Evolutionary conservation across 352 stramenopile genomes (phyloP).

Genomic region (Pilasporangium apinafurcum): DNA sequence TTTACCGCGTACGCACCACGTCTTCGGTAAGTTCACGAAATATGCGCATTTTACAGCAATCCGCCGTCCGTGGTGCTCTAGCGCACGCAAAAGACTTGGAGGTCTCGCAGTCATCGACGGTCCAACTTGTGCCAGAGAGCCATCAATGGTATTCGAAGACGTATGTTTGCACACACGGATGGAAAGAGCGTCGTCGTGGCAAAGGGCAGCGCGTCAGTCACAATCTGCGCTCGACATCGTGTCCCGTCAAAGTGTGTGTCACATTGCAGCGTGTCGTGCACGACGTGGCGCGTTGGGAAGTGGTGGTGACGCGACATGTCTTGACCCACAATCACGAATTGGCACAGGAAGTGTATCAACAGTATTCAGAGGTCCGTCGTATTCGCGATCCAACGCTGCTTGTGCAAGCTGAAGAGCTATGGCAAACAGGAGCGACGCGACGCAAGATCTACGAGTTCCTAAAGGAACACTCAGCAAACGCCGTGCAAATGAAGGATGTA

Average conservation of each 20-base stretch:
- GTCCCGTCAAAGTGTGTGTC: conserved; percentile 60
- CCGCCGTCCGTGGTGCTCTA: conserved; percentile 11
- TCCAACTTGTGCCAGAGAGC: conserved; percentile 36
- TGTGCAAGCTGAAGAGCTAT: conserved; percentile 50
- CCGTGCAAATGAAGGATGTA: conserved; percentile 76
- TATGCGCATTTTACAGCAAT: conserved; percentile 39
- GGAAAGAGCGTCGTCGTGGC: conserved; percentile 63
- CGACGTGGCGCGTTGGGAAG: conserved; percentile 32
- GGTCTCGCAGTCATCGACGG: not conserved
- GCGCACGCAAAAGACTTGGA: conserved; percentile 4
- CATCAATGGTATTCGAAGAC: conserved; percentile 82
- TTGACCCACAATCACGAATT: conserved; percentile 73
- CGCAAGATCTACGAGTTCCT: conserved; percentile 71
- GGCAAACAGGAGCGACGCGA: conserved; percentile 41
- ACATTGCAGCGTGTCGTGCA: conserved; percentile 46
- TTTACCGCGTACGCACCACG: conserved; percentile 71
- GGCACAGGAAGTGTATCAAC: conserved; percentile 42
- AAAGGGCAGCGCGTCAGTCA: conserved; percentile 67
- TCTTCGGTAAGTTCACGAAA: conserved; percentile 66
- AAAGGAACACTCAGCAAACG: conserved; percentile 44
- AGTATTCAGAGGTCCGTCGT: conserved; percentile 63
- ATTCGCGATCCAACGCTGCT: conserved; percentile 57
- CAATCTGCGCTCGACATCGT: conserved; percentile 56
- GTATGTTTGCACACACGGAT: conserved; percentile 72
- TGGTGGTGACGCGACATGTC: conserved; percentile 69